A percentile compares a stretch with the other conserved stretches of the same genome.
Evolutionary conservation across 306 rosid genomes (phyloP).

Genomic region (Vigna angularis): DNA sequence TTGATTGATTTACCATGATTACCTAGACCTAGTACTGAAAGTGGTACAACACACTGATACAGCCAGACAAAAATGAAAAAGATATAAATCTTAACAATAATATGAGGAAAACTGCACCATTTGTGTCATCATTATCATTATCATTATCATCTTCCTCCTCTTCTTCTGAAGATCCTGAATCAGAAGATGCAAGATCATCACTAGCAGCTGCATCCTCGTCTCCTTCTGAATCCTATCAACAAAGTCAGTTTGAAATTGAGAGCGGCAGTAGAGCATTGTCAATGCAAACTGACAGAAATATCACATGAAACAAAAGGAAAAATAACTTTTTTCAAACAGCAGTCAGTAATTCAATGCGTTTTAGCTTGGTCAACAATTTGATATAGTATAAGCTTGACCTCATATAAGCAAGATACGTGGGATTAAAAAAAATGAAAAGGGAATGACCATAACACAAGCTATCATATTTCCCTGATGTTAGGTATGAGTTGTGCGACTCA

Average conservation of each 20-base stretch:
- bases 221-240: slow-evolving; percentile 68
- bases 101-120: slow-evolving; percentile 52
- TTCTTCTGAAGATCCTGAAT: slow-evolving; percentile 56
- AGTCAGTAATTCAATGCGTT: not conserved
- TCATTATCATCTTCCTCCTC: slow-evolving; percentile 51
- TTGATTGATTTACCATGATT: slow-evolving; percentile 7
- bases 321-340: not conserved
- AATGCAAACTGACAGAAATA: slow-evolving; percentile 24
- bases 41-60: not conserved
- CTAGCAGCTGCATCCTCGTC: slow-evolving; percentile 52
- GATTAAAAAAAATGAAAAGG: not conserved
- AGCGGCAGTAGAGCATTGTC: slow-evolving; percentile 3
- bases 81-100: slow-evolving; percentile 28
- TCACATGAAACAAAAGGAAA: slow-evolving; percentile 31
- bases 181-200: slow-evolving; percentile 50
- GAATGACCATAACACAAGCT: slow-evolving; percentile 20
- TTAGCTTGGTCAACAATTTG: not conserved
- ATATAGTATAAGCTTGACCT: slow-evolving; percentile 2
- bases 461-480: not conserved
- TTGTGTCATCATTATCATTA: slow-evolving; percentile 54
- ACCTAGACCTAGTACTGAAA: slow-evolving; percentile 24
- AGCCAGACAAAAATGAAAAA: slow-evolving; percentile 36
- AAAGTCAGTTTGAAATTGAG: slow-evolving; percentile 36
- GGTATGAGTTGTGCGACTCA: not conserved
- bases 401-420: not conserved